A percentile compares a stretch with the other conserved stretches of the same genome.
Conservation (phyloP, 2,329 filamentous ascomycete species). For the Tolypocladium tropicale region DNA sequence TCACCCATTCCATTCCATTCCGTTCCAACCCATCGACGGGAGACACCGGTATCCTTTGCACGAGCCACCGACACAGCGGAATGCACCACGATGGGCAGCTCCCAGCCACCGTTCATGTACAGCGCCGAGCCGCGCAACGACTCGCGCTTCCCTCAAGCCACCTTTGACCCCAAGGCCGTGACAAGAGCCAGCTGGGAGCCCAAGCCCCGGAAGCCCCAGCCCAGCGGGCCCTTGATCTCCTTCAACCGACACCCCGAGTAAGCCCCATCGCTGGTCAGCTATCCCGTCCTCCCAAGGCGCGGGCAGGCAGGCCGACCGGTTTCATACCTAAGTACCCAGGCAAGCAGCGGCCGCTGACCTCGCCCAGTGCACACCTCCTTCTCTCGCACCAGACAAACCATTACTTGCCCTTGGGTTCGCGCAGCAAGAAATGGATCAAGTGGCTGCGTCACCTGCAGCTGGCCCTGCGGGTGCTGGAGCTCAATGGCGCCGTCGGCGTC, state of each 20-base stretch:
- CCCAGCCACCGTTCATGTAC: slow-evolving; percentile 60
- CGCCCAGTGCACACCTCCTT: slow-evolving; percentile 47
- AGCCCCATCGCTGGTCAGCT: slow-evolving; percentile 19
- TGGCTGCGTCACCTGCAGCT: slow-evolving; percentile 61
- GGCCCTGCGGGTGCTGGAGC: slow-evolving; percentile 52
- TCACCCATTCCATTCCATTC: not conserved
- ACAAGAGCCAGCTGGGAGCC: slow-evolving; percentile 69
- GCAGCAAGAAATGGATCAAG: slow-evolving; percentile 62
- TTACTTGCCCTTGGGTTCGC: slow-evolving; percentile 56
- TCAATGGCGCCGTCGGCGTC: slow-evolving; percentile 60
- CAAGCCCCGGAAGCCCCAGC: slow-evolving; percentile 51
- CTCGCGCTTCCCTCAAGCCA: slow-evolving; percentile 40
- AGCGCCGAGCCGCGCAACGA: slow-evolving; percentile 40
- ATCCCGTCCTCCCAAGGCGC: not conserved
- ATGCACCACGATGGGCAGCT: slow-evolving; percentile 20
- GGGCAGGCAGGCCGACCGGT: not conserved
- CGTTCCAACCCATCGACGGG: too few species aligned
- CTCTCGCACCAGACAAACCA: slow-evolving; percentile 51
- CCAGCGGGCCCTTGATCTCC: slow-evolving; percentile 64
- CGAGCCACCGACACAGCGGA: too few species aligned
- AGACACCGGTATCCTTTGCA: too few species aligned
- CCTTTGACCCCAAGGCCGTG: slow-evolving; percentile 81
- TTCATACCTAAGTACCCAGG: too few species aligned
- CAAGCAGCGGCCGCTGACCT: slow-evolving; percentile 3
- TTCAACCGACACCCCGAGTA: slow-evolving; percentile 86